A percentile compares a stretch with the other conserved stretches of the same genome.
Evolutionary conservation across 2,329 filamentous ascomycete species (phyloP).

Genomic region (Penicillium sp.): DNA sequence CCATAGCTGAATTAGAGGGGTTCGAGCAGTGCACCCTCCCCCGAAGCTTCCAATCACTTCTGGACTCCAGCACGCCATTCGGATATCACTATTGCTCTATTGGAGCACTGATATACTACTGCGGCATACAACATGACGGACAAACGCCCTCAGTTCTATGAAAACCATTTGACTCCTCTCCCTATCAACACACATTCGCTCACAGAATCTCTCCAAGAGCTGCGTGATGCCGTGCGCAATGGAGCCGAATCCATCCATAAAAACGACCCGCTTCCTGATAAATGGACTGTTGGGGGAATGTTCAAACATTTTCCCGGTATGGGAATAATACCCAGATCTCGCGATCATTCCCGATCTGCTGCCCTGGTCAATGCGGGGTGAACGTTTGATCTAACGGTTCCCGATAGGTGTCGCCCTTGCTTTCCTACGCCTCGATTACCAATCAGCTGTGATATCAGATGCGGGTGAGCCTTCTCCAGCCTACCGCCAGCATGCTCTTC

Average conservation of each 20-base stretch:
- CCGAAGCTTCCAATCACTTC: slow-evolving; percentile 1
- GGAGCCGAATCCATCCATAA: slow-evolving; percentile 28
- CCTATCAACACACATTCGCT: slow-evolving; percentile 15
- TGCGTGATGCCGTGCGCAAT: slow-evolving; percentile 30
- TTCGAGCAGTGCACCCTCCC: background rate
- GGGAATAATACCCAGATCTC: background rate
- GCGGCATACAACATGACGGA: slow-evolving; percentile 11
- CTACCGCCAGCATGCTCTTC: slow-evolving; percentile 27
- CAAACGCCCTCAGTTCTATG: slow-evolving; percentile 23
- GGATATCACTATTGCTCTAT: background rate
- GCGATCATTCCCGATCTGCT: background rate
- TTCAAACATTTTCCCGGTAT: slow-evolving; percentile 36
- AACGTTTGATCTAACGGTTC: slow-evolving; percentile 2
- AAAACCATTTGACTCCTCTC: slow-evolving; percentile 18
- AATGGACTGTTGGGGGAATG: slow-evolving; percentile 28
- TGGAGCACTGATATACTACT: background rate
- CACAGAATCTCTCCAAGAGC: slow-evolving; percentile 23
- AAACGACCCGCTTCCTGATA: slow-evolving; percentile 22
- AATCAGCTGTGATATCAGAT: slow-evolving; percentile 27
- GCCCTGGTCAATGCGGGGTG: background rate
- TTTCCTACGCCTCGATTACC: slow-evolving; percentile 40
- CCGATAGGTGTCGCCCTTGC: slow-evolving; percentile 36
- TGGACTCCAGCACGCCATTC: slow-evolving; percentile 13
- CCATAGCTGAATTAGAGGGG: background rate
- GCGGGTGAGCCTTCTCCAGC: slow-evolving; percentile 15